phyloP scores from a whole-genome alignment of 129 eudicot species.

The Escallonia herrerae region DNA sequence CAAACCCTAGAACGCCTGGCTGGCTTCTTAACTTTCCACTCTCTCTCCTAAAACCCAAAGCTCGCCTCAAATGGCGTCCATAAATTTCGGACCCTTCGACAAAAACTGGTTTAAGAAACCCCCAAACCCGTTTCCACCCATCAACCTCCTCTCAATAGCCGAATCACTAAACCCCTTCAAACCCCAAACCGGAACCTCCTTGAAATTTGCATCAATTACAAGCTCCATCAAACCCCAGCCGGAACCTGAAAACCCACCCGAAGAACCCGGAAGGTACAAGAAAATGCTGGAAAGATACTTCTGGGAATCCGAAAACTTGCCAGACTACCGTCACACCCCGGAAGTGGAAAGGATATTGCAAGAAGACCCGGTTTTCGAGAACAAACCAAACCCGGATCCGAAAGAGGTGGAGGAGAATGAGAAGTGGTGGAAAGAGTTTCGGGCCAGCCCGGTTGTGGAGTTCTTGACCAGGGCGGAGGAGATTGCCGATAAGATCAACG shows the following conservation, averaged over 20 bases:
- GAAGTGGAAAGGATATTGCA: constrained; percentile 61
- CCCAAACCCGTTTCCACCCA: constrained; percentile 46
- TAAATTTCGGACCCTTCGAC: constrained; percentile 67
- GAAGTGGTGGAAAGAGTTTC: constrained; percentile 59
- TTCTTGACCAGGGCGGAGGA: constrained; percentile 51
- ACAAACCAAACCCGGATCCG: constrained; percentile 57
- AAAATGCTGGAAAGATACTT: constrained; percentile 62
- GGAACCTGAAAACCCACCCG: not conserved
- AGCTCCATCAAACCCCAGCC: constrained; percentile 30
- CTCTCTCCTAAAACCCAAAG: too few species aligned
- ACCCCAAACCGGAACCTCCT: constrained; percentile 35
- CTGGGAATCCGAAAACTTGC: constrained; percentile 68
- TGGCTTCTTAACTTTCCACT: too few species aligned
- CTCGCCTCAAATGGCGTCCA: constrained; percentile 47
- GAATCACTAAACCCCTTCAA: constrained; percentile 50
- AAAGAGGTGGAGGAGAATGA: constrained; percentile 73
- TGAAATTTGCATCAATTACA: constrained; percentile 43
- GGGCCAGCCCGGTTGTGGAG: constrained; percentile 56
- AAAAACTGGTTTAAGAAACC: constrained; percentile 80
- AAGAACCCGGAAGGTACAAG: constrained; percentile 48
- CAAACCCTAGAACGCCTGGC: too few species aligned
- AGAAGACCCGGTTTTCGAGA: constrained; percentile 57
- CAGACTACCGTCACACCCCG: constrained; percentile 69
- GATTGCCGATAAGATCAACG: constrained; percentile 51
- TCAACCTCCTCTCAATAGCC: constrained; percentile 27